A percentile compares a stretch with the other conserved stretches of the same genome.
Conservation (phyloP, 1,284 basidiomycete genomes). For the Sporisorium sorghi region DNA sequence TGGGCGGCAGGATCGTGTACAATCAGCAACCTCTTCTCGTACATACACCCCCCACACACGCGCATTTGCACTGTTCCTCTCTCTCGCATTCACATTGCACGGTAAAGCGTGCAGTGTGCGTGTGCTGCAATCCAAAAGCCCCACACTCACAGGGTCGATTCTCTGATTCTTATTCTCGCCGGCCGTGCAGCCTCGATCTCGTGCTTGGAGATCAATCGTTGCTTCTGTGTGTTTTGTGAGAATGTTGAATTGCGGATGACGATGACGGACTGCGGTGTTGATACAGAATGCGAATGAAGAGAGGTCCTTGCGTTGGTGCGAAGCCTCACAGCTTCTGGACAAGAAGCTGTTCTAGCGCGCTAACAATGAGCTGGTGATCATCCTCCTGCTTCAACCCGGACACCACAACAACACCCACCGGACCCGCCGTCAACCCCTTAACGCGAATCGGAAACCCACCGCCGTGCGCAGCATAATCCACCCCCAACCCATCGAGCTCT, state of each 20-base stretch:
- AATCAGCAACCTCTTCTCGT: slow-evolving; percentile 39
- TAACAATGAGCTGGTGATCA: slow-evolving; percentile 49
- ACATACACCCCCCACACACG: slow-evolving; percentile 10
- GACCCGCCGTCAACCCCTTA: slow-evolving; percentile 16
- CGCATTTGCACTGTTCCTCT: slow-evolving; percentile 17
- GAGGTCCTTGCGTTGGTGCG: no score
- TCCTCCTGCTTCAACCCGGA: slow-evolving; percentile 50
- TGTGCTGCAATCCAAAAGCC: slow-evolving; percentile 47
- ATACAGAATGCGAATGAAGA: background rate
- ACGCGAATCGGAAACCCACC: slow-evolving; percentile 51
- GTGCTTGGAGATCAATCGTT: background rate
- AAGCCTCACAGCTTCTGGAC: background rate
- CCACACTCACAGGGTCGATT: slow-evolving; percentile 25
- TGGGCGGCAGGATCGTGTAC: slow-evolving; percentile 35
- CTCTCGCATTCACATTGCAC: slow-evolving; percentile 10
- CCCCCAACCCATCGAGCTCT: slow-evolving; percentile 45
- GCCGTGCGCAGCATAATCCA: slow-evolving; percentile 55
- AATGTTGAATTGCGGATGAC: background rate
- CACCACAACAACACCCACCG: slow-evolving; percentile 46
- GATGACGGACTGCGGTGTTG: background rate
- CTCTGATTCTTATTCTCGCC: slow-evolving; percentile 17
- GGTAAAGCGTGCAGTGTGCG: slow-evolving; percentile 2
- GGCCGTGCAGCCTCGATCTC: background rate
- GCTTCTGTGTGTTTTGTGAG: background rate
- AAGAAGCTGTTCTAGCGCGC: slow-evolving; percentile 16